Evolutionary conservation across 2,329 filamentous ascomycete species (phyloP).

Genomic region (Phyllosticta citriasiana): DNA sequence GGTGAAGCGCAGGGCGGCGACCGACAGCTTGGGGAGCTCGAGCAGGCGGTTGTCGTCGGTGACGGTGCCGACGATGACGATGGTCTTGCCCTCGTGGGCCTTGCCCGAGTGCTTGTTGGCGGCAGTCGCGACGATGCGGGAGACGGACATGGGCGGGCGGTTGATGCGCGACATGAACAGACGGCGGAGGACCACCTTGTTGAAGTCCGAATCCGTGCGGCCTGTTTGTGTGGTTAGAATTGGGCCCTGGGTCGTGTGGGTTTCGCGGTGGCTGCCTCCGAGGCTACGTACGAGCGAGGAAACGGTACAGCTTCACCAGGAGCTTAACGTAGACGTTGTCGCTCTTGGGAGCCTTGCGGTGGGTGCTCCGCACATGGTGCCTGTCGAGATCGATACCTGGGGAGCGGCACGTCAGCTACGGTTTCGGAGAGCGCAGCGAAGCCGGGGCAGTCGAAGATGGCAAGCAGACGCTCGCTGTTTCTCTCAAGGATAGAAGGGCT

Average conservation of each 20-base stretch:
- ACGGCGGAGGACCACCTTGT: constrained; percentile 95
- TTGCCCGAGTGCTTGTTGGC: constrained; percentile 42
- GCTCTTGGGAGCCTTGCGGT: constrained; percentile 94
- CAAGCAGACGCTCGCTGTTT: not conserved
- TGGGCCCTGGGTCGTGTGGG: not conserved
- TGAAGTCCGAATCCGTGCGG: constrained; percentile 95
- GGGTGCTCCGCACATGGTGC: constrained; percentile 55
- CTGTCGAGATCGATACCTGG: constrained; percentile 38
- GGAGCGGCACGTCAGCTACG: constrained; percentile 1
- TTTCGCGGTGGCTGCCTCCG: not conserved
- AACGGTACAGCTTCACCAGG: constrained; percentile 96
- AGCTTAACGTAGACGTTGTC: constrained; percentile 97
- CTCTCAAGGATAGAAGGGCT: not conserved
- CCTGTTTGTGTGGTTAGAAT: constrained; percentile 40
- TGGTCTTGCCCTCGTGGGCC: constrained; percentile 64
- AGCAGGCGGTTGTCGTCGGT: constrained; percentile 91
- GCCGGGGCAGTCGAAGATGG: not conserved
- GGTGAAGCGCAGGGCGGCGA: constrained; percentile 95
- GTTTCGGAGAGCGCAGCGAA: not conserved
- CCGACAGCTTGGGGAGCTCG: constrained; percentile 79
- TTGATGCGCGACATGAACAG: constrained; percentile 99
- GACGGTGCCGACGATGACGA: constrained; percentile 89
- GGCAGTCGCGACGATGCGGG: constrained; percentile 63
- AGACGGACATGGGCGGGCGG: constrained; percentile 77
- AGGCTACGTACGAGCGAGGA: constrained; percentile 72